Evolutionary conservation across 257 asterid genomes (phyloP), one percentile per base, ranked within the genome.

Genomic region (Asclepias syriaca): DNA sequence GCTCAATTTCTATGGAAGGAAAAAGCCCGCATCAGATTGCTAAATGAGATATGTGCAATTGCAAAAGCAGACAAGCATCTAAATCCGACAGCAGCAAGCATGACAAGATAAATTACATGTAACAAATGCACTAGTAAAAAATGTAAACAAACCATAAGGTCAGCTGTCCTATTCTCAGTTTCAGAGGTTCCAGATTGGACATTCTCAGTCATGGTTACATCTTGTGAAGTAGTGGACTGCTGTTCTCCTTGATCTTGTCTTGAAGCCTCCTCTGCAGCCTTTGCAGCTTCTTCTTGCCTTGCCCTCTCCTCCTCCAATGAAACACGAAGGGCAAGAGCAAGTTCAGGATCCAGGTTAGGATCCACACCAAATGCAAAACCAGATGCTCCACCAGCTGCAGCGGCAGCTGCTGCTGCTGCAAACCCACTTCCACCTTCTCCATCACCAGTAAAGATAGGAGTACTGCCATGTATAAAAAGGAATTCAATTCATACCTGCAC

Each of bases 281-380:
- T 95, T 11, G 99, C 99, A 61, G 98, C 97, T 66, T 96, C 98
- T 82, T 90, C 99, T 81, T 95, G 99, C 86, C 99, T 92, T 72
- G 99, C 99, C 81, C 99, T 90, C 85, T 95, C 99, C 86, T 95
- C 99, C 77, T 95, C 99, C 99, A 95, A 92, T 77, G 99, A 95
- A 64, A 95, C 98, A 70, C 99, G 86, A 73, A 95, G 99, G 58
- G 71, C 71, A 43, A 66, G 71, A 45, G 71, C 71, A 21, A 95
- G 99, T 81, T 95, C 99, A 6, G 99, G 99, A 81, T 95, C 99
- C 89, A 95, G 73, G 83, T 95, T 95, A n/a, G 99, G 99, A 82
- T 95, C 98, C 76, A 95, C 99, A 39, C 99, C 99, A 73, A 95
- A 92, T 50, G 92, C 99, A 84, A 78, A 95, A 66, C 99, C 98